These are phyloP conservation scores for Cryptosporidium meleagridis DNA, from an alignment of 169 alveolate genomes.

Conservation along the genomic window DNA sequence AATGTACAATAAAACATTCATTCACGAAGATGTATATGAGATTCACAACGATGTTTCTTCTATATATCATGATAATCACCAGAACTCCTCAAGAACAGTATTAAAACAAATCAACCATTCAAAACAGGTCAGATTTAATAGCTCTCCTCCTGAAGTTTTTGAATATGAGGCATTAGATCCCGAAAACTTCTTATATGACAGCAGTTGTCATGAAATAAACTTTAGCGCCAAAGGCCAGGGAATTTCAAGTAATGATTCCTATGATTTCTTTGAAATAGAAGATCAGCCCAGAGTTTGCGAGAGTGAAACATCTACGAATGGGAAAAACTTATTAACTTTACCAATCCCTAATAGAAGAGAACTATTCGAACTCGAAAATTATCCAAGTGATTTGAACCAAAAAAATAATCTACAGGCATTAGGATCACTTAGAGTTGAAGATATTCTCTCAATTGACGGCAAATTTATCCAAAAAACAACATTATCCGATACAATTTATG, in stretches of 20 bases:
- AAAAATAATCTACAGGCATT: neutral
- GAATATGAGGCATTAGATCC: constrained; percentile 40
- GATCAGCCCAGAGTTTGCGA: neutral
- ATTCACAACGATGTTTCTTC: constrained; percentile 5
- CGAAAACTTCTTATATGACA: neutral
- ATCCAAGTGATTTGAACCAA: neutral
- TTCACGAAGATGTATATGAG: neutral
- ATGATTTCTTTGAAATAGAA: neutral
- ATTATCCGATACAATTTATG: neutral
- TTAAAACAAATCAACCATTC: neutral
- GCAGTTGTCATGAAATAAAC: neutral
- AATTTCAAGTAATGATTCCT: neutral
- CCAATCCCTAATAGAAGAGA: constrained; percentile 39
- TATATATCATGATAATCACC: neutral
- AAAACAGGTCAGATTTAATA: constrained; percentile 27
- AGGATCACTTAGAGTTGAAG: neutral
- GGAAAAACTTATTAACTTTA: neutral
- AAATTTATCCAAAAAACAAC: constrained; percentile 25
- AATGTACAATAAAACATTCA: neutral
- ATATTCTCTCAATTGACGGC: constrained; percentile 34
- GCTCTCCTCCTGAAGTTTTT: constrained; percentile 26
- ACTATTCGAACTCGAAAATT: neutral
- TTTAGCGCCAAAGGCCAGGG: neutral
- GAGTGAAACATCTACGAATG: neutral
- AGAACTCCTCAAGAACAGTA: neutral